phyloP scores from a whole-genome alignment of 2,329 filamentous ascomycete genomes.

The Dactylonectria macrodidyma region DNA sequence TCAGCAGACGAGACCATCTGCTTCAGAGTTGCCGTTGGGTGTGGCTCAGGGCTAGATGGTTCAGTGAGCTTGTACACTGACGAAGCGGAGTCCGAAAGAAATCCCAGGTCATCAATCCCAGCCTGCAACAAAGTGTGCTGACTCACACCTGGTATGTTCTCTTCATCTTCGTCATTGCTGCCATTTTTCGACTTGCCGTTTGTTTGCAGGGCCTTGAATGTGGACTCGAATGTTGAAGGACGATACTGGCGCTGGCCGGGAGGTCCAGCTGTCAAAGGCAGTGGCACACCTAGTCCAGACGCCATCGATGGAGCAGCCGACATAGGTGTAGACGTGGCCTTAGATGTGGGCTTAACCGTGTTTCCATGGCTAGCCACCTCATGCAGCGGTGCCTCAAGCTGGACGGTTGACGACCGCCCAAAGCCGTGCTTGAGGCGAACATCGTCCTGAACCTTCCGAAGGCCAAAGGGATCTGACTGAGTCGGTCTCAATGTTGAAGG shows the following conservation, averaged over 20 bases:
- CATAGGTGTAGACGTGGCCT: conserved; percentile 23
- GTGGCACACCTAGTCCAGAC: conserved; percentile 60
- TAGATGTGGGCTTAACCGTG: conserved; percentile 29
- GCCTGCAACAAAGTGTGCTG: conserved; percentile 42
- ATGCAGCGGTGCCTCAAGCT: conserved; percentile 26
- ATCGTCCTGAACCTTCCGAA: conserved; percentile 33
- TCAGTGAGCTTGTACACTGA: conserved; percentile 19
- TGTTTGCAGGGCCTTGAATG: conserved; percentile 53
- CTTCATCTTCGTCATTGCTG: conserved; percentile 46
- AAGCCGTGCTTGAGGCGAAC: conserved; percentile 23
- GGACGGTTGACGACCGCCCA: conserved; percentile 21
- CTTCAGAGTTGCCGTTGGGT: conserved; percentile 7
- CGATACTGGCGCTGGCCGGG: conserved; percentile 67
- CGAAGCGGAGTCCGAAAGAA: conserved; percentile 28
- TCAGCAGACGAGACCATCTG: conserved; percentile 2
- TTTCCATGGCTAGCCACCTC: conserved; percentile 35
- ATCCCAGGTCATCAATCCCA: conserved; percentile 38
- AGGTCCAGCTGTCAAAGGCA: conserved; percentile 68
- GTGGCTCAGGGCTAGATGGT: conserved; percentile 16
- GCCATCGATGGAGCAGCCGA: conserved; percentile 35
- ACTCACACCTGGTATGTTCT: conserved; percentile 38
- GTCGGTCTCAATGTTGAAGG: conserved; percentile 20
- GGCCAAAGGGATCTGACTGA: conserved; percentile 29
- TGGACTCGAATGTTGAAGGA: conserved; percentile 59
- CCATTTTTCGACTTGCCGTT: conserved; percentile 42